phyloP scores from a whole-genome alignment of 306 rosid species.

The Rosa persica region DNA sequence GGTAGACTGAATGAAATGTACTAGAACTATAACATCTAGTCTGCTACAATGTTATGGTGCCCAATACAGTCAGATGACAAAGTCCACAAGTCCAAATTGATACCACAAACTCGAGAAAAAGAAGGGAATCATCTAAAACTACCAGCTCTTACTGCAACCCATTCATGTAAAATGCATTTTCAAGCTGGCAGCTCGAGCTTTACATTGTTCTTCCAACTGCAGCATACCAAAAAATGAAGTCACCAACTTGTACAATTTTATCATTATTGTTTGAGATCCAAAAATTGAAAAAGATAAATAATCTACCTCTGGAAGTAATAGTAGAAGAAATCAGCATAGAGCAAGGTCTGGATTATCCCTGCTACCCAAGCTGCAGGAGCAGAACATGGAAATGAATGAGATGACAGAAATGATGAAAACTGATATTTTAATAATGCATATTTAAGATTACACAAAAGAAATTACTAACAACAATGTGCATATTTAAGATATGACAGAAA shows the following conservation, averaged over 20 bases:
- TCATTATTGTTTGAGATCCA: constrained; percentile 3
- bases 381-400: neutral
- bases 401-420: too few relatives aligned
- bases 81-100: neutral
- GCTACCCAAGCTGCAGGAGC: constrained; percentile 77
- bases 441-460: neutral
- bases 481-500: neutral
- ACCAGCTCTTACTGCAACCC: constrained; percentile 1
- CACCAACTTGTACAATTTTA: constrained; percentile 15
- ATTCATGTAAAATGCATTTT: constrained; percentile 20
- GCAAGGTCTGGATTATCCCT: constrained; percentile 76
- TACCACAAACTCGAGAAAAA: constrained; percentile 6
- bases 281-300: neutral
- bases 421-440: too few relatives aligned
- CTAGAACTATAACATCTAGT: neutral
- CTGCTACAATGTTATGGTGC: neutral
- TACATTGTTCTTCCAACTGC: constrained; percentile 88
- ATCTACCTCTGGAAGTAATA: constrained; percentile 84
- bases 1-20: neutral
- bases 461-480: neutral
- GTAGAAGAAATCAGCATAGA: constrained; percentile 90
- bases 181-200: constrained; percentile 86
- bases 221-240: constrained; percentile 15
- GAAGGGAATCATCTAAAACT: neutral
- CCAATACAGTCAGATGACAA: neutral